Evolutionary conservation across 495 filamentous ascomycete species (phyloP).

Genomic region (Hypomontagnella submonticulosa): DNA sequence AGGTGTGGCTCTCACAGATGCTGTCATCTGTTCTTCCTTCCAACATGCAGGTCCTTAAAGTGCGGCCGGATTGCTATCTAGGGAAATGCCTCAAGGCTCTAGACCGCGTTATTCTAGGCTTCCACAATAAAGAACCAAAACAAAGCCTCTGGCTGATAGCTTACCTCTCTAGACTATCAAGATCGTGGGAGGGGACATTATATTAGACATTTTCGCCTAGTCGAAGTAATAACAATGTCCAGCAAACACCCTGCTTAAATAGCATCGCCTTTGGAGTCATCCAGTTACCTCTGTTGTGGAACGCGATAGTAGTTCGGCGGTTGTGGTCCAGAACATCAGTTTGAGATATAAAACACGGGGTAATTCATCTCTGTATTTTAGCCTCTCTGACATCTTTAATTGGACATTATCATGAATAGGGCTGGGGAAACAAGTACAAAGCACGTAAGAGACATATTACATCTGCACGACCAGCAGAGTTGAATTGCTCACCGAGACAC

Average conservation of each 20-base stretch:
- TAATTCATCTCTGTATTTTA: conserved; percentile 19
- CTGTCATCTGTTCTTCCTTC: conserved; percentile 3
- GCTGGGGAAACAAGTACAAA: neutral
- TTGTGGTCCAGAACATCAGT: conserved; percentile 4
- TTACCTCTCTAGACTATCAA: conserved; percentile 12
- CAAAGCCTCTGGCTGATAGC: conserved; percentile 16
- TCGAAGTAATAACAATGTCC: neutral
- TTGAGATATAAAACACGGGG: conserved; percentile 16
- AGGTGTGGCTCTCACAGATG: neutral
- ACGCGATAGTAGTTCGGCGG: neutral
- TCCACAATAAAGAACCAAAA: neutral
- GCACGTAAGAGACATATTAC: neutral
- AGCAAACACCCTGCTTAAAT: conserved; percentile 6
- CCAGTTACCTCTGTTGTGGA: conserved; percentile 11
- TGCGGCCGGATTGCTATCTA: conserved; percentile 22
- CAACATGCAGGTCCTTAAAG: conserved; percentile 10
- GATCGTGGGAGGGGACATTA: conserved; percentile 1
- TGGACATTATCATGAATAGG: conserved; percentile 9
- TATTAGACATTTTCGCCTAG: conserved; percentile 8
- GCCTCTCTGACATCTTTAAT: conserved; percentile 22
- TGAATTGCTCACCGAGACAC: conserved; percentile 27
- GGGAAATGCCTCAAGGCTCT: conserved; percentile 32
- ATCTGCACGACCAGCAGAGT: neutral
- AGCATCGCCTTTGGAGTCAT: neutral
- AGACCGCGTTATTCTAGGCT: neutral